These are phyloP conservation scores for Suhomyces faveliae DNA, from an alignment of 805 yeast species.

Conservation along the genomic window DNA sequence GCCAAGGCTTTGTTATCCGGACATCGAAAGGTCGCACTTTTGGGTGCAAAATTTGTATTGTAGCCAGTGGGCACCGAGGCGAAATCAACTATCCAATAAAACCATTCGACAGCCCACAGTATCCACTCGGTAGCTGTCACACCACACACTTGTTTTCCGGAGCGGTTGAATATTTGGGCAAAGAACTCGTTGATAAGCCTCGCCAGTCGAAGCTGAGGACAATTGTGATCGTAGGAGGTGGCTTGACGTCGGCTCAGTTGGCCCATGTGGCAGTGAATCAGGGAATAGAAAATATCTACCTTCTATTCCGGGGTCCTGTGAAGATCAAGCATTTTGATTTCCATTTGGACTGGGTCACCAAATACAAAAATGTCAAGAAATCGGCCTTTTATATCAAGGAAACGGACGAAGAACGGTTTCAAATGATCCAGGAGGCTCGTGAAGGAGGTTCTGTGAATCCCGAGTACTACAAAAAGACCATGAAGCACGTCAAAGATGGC, in stretches of 20 bases:
- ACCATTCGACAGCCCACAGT: slow-evolving; percentile 15
- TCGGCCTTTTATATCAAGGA: slow-evolving; percentile 43
- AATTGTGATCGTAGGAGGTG: slow-evolving; percentile 45
- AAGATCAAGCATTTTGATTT: slow-evolving; percentile 49
- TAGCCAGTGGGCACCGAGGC: slow-evolving; percentile 38
- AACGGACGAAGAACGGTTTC: slow-evolving; percentile 39
- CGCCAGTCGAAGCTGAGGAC: slow-evolving; percentile 6
- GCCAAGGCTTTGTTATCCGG: slow-evolving; percentile 32
- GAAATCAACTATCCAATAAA: slow-evolving; percentile 31
- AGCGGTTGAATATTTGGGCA: slow-evolving; percentile 24
- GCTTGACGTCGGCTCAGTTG: slow-evolving; percentile 46
- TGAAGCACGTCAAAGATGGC: slow-evolving; percentile 30
- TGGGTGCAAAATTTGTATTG: slow-evolving; percentile 35
- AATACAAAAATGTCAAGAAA: slow-evolving; percentile 44
- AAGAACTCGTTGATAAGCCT: slow-evolving; percentile 12
- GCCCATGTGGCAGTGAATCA: slow-evolving; percentile 35
- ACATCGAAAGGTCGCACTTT: slow-evolving; percentile 30
- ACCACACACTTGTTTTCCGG: slow-evolving; percentile 34
- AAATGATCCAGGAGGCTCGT: slow-evolving; percentile 42
- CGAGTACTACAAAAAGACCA: slow-evolving; percentile 35
- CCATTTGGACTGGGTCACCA: slow-evolving; percentile 51
- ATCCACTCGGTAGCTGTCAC: slow-evolving; percentile 31
- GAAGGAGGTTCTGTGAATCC: slow-evolving; percentile 49
- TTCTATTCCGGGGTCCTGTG: slow-evolving; percentile 35
- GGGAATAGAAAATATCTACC: slow-evolving; percentile 31